These are phyloP conservation scores for Pleurostoma richardsiae DNA, from an alignment of 2,329 filamentous ascomycete genomes.

Conservation along the genomic window DNA sequence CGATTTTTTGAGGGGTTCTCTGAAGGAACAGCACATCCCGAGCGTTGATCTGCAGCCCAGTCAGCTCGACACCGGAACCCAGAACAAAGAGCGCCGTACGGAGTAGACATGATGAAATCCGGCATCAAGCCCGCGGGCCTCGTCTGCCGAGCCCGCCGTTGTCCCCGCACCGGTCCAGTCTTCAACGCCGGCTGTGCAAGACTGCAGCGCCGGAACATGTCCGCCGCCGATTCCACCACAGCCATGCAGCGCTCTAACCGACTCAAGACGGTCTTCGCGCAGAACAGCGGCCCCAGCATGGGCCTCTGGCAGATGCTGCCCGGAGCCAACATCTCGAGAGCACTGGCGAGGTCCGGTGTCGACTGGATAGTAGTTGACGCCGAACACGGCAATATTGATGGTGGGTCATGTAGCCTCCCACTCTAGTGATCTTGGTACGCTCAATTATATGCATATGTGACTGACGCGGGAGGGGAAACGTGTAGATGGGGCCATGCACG, in stretches of 20 bases:
- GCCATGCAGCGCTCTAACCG: constrained; percentile 40
- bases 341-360: constrained; percentile 56
- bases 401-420: constrained; percentile 18
- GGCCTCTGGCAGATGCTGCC: constrained; percentile 62
- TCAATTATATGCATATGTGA: background rate
- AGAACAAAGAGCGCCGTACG: too few relatives aligned
- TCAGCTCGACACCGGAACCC: too few relatives aligned
- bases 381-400: constrained; percentile 52
- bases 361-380: constrained; percentile 64
- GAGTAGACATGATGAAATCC: too few relatives aligned
- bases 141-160: too few relatives aligned
- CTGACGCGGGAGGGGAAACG: background rate
- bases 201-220: too few relatives aligned
- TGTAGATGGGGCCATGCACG: constrained; percentile 50
- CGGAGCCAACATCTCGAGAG: constrained; percentile 52
- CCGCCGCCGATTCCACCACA: constrained; percentile 9
- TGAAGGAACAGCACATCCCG: too few relatives aligned
- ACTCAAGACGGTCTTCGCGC: constrained; percentile 42
- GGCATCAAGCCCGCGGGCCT: too few relatives aligned
- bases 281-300: constrained; percentile 41
- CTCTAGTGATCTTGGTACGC: background rate
- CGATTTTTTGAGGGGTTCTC: too few relatives aligned
- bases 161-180: too few relatives aligned
- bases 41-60: too few relatives aligned
- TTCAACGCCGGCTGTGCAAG: too few relatives aligned